Evolutionary conservation across 495 filamentous ascomycete genomes (phyloP).

Genomic region (Glonium stellatum): DNA sequence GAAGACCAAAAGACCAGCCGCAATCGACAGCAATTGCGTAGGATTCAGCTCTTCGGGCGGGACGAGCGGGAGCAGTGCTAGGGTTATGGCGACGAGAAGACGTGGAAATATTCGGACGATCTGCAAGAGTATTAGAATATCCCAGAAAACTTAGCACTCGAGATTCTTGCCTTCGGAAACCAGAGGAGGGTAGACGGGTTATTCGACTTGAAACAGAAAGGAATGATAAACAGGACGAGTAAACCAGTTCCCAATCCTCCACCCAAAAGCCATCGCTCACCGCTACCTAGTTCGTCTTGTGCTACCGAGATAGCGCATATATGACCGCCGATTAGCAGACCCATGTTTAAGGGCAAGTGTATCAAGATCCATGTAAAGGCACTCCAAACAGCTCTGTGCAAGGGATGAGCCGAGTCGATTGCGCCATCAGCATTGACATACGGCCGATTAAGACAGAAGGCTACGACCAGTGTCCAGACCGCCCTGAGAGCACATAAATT

Average conservation of each 20-base stretch:
- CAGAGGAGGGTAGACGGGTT: conserved; percentile 19
- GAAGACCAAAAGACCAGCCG: conserved; percentile 1
- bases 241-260: conserved; percentile 37
- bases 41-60: neutral
- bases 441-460: conserved; percentile 36
- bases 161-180: conserved; percentile 3
- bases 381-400: conserved; percentile 34
- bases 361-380: conserved; percentile 37
- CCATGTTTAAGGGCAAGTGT: conserved; percentile 40
- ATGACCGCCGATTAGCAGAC: conserved; percentile 40
- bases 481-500: conserved; percentile 36
- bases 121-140: neutral
- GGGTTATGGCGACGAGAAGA: conserved; percentile 1
- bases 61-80: conserved; percentile 2
- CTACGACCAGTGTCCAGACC: conserved; percentile 42
- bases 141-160: neutral
- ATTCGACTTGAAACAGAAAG: conserved; percentile 33
- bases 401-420: conserved; percentile 32
- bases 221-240: conserved; percentile 36
- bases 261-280: conserved; percentile 37
- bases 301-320: conserved; percentile 28
- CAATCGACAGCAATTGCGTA: neutral
- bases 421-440: conserved; percentile 40
- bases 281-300: neutral
- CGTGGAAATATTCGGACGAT: conserved; percentile 4